Evolutionary conservation across 2,329 filamentous ascomycete species (phyloP).

Genomic region (Aspergillus pseudotamarii): DNA sequence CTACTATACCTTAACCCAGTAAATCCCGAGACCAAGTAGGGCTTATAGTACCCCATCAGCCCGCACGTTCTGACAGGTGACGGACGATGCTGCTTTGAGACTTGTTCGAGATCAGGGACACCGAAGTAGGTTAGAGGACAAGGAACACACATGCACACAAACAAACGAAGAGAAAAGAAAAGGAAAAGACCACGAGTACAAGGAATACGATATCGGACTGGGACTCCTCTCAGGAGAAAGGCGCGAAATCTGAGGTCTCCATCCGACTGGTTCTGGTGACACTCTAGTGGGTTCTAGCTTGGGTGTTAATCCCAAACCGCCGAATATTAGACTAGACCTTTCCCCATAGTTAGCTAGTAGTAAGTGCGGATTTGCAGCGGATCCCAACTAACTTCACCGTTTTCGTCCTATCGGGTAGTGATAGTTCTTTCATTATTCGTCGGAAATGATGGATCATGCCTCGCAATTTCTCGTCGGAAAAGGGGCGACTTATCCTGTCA

Average conservation of each 20-base stretch:
- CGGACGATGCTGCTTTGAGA: slow-evolving; percentile 3
- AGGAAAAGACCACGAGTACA: neutral
- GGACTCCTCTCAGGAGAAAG: slow-evolving; percentile 6
- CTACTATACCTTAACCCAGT: slow-evolving; percentile 1
- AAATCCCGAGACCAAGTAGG: neutral
- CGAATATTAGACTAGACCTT: slow-evolving; percentile 13
- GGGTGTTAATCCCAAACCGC: slow-evolving; percentile 22
- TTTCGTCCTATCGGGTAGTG: slow-evolving; percentile 2
- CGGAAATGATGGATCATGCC: slow-evolving; percentile 14
- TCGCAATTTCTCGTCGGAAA: slow-evolving; percentile 6
- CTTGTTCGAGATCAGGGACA: neutral
- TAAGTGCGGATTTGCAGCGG: slow-evolving; percentile 18
- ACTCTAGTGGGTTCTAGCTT: slow-evolving; percentile 39
- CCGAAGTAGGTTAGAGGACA: neutral
- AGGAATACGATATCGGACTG: neutral
- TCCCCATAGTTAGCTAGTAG: slow-evolving; percentile 14
- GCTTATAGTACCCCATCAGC: slow-evolving; percentile 3
- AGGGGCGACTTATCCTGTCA: slow-evolving; percentile 5
- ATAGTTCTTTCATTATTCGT: slow-evolving; percentile 13
- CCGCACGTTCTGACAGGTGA: slow-evolving; percentile 14
- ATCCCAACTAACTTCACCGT: slow-evolving; percentile 12
- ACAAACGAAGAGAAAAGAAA: neutral
- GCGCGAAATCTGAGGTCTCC: slow-evolving; percentile 28
- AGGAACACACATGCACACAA: too few species aligned
- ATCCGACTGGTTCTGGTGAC: slow-evolving; percentile 29